phyloP scores from a whole-genome alignment of 2,329 filamentous ascomycete genomes.

The Cercospora beticola region DNA sequence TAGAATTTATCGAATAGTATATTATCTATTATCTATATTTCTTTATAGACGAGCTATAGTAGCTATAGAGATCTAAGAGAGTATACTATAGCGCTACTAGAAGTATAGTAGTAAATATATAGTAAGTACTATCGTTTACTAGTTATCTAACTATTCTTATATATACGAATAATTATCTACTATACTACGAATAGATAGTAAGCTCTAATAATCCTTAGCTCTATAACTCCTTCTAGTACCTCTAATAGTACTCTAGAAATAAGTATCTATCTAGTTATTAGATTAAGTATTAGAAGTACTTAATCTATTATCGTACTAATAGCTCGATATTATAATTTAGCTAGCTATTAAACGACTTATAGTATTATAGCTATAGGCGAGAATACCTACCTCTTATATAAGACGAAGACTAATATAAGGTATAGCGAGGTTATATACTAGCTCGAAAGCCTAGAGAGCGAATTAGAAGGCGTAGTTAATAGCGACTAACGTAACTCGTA shows the following conservation, averaged over 20 bases:
- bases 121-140: neutral
- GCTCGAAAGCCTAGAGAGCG: neutral
- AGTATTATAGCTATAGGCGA: neutral
- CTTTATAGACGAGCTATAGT: neutral
- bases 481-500: neutral
- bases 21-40: neutral
- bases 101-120: neutral
- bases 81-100: neutral
- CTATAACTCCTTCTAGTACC: neutral
- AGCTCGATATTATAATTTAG: neutral
- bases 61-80: neutral
- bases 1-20: neutral
- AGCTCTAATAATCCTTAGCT: neutral
- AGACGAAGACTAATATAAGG: neutral
- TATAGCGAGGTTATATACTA: neutral
- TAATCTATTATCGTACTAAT: neutral
- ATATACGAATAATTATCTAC: neutral
- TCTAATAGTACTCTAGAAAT: neutral
- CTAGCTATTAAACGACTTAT: neutral
- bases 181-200: neutral
- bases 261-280: neutral
- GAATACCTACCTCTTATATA: neutral
- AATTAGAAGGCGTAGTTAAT: neutral
- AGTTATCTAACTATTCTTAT: neutral
- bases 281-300: neutral